Evolutionary conservation across 495 filamentous ascomycete species (phyloP), one percentile per base, ranked within the genome.

Genomic region (Cryomyces antarcticus): DNA sequence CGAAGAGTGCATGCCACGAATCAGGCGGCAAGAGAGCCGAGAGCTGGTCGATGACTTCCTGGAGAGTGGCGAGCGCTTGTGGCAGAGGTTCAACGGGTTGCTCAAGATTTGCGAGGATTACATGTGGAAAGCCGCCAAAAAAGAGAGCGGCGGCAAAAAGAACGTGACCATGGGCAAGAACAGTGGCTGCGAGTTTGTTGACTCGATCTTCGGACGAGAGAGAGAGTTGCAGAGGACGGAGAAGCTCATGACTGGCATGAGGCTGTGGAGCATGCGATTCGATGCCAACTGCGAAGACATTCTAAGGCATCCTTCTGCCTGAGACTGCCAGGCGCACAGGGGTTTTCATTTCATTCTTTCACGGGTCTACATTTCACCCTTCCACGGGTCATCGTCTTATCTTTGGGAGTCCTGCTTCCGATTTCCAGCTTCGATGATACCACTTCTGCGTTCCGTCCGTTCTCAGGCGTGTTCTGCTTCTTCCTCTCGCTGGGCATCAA

Each of bases 241-340:
- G 68, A 79, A 78, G 62, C 69, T 96, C 62, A 95, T 96, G 89
- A 74, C 80, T 49, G 77, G 77, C 42, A 78, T 95, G 57, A 75
- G 80, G n/a, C 69, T 88, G 7, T 97, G 89, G 87, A 84, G 81
- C 55, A 76, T 93, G 64, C 78, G 89, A 17, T 97, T 95, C 56
- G 87, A 95, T 55, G 82, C 82, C 56, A 94, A 95, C 68, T 94
- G 85, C 65, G 88, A 95, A 53, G 80, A 83, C 6, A 89, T 95
- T 44, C 65, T 96, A 42, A 72, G 72, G 28, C 33, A 60, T 49
- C 61, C 61, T 44, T 45, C 54, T 38, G 61, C 54, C 39, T 59
- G 17, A 24, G 17, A 1, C 17, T 24, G 17, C 17, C 17, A n/a
- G 17, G 17, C 17, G 17, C 17, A 24, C 17, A 24, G 17, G 17